Evolutionary conservation across 106 monocot genomes (phyloP), one percentile per base, ranked within the genome.

Genomic region (Phalaenopsis equestris): DNA sequence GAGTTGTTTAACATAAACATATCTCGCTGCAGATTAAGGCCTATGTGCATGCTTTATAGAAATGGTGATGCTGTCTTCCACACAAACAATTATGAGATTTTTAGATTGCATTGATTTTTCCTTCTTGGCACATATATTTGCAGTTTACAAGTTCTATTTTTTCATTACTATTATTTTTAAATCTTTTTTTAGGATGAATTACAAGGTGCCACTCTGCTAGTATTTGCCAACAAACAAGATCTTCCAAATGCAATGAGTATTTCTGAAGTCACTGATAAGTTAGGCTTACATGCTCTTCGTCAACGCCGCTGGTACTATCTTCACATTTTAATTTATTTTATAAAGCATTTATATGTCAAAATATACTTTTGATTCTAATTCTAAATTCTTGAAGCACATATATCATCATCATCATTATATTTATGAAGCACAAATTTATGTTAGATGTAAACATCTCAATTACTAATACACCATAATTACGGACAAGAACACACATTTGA

Each of bases 181-280:
- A 30, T 30, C 30, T 73, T 41, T 16, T 18, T 74, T 74, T 9
- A 84, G 76, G 80, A 67, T 67, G 84, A 84, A 76, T 75, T 84
- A 38, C 79, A 72, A 0, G 84, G 80, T 39, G 84, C 84, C 48
- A 76, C 84, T 41, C 76, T 80, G 52, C 80, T 84, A 47, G 80
- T 84, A 16, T 84, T 84, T 68, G 84, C 84, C 41, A 84, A 84
- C 80, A 84, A 84, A 41, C 84, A 84, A 65, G 84, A 84, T 42
- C 84, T 84, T 75, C 84, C 84, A 8, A 84, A 79, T 67, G 84
- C 84, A 55, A 80, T 84, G 84, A 80, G 41, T 48, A 52, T 84
- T 42, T 80, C 84, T 84, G 84, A 84, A 76, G 65, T 84, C 9
- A 84, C 80, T 70, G 80, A 84, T 37, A 84, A 84, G 52, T 80